Conservation (phyloP, 2,329 filamentous ascomycete genomes). For the Venturia effusa region DNA sequence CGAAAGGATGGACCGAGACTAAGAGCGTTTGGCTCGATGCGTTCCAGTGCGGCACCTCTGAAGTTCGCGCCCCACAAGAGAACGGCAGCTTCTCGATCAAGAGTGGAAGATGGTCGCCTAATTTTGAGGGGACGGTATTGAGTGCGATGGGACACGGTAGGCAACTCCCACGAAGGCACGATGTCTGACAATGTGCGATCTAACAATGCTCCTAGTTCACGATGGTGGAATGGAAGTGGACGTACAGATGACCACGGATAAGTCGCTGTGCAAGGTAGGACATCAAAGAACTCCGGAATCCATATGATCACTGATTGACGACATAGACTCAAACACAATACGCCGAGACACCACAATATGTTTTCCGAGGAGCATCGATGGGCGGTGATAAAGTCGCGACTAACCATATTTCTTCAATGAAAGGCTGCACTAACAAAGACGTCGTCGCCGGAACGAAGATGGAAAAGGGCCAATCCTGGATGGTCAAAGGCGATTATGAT, state of each 20-base stretch:
- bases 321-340: not conserved
- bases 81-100: conserved; percentile 2
- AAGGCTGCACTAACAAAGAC: not conserved
- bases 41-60: conserved; percentile 8
- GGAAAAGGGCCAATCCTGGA: conserved; percentile 7
- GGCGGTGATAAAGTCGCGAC: not conserved
- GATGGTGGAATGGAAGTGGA: not conserved
- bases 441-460: not conserved
- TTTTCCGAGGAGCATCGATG: not conserved
- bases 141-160: not conserved
- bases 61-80: conserved; percentile 1
- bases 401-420: conserved; percentile 8
- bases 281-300: no score
- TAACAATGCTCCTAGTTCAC: not conserved
- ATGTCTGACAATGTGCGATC: no score
- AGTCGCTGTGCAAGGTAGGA: not conserved
- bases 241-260: not conserved
- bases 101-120: conserved; percentile 2
- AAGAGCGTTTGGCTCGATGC: conserved; percentile 10
- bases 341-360: conserved; percentile 4
- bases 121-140: conserved; percentile 10
- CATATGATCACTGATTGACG: no score
- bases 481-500: conserved; percentile 9
- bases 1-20: not conserved
- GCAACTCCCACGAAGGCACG: no score